These are phyloP conservation scores for Vigna mungo DNA, from an alignment of 306 rosid species.

Conservation along the genomic window DNA sequence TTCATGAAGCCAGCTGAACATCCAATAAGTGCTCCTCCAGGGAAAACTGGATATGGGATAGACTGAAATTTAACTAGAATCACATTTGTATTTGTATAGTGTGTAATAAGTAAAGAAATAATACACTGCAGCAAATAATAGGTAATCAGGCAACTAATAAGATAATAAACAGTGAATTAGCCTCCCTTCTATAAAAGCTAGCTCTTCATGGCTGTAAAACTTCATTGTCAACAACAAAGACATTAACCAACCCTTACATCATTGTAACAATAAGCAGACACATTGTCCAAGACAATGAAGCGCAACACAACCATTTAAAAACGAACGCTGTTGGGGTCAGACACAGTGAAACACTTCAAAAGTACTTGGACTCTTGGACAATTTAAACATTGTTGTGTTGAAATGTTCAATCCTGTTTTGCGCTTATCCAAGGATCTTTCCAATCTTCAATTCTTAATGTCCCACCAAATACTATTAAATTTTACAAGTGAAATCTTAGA, in stretches of 20 bases:
- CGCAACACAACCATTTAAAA: conserved; percentile 28
- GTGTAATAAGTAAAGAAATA: conserved; percentile 31
- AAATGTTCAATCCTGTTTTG: background rate
- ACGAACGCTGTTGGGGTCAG: background rate
- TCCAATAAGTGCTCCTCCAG: conserved; percentile 96
- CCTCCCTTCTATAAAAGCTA: conserved; percentile 15
- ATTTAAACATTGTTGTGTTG: conserved; percentile 17
- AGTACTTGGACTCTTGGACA: conserved; percentile 8
- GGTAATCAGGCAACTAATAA: background rate
- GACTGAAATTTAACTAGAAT: conserved; percentile 96
- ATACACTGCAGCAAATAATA: background rate
- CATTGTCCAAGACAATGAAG: conserved; percentile 22
- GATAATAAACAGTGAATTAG: conserved; percentile 25
- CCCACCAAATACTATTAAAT: conserved; percentile 23
- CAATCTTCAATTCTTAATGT: conserved; percentile 1
- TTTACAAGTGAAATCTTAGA: conserved; percentile 30
- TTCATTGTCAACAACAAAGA: conserved; percentile 12
- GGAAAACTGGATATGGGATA: conserved; percentile 99
- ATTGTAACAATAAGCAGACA: conserved; percentile 22
- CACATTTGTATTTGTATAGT: conserved; percentile 57
- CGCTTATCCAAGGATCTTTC: conserved; percentile 31
- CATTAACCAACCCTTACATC: conserved; percentile 30
- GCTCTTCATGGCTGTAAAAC: conserved; percentile 34
- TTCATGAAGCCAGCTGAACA: conserved; percentile 96
- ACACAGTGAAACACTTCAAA: conserved; percentile 24